Conservation (phyloP, 73 alveolate species). For the Tetrahymena malaccensis region DNA sequence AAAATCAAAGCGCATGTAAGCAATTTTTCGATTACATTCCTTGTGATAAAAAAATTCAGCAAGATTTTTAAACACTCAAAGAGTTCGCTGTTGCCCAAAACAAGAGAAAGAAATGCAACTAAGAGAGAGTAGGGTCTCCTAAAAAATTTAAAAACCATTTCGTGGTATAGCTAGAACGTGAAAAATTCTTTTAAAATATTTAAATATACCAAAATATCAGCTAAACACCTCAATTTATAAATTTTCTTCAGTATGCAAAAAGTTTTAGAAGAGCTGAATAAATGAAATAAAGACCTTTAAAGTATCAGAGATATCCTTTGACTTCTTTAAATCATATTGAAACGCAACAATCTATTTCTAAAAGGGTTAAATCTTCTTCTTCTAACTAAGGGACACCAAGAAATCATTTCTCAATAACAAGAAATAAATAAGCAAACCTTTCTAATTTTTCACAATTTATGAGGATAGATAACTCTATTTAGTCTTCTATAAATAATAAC, state of each 20-base stretch:
- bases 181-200: not conserved
- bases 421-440: not conserved
- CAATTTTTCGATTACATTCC: not conserved
- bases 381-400: not conserved
- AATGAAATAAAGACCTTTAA: not conserved
- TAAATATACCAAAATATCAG: not conserved
- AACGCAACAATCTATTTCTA: not conserved
- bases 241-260: not conserved
- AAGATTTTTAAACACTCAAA: not conserved
- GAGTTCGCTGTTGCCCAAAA: not conserved
- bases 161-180: not conserved
- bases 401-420: not conserved
- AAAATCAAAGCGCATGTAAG: not conserved
- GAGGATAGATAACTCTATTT: not conserved
- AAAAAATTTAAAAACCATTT: not conserved
- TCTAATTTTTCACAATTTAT: not conserved
- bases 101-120: not conserved
- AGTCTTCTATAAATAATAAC: not conserved
- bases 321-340: not conserved
- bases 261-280: not conserved
- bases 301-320: not conserved
- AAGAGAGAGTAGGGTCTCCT: not conserved
- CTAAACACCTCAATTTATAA: not conserved
- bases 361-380: not conserved
- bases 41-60: not conserved